These are phyloP conservation scores for Sugiyamaella xylanicola DNA, from an alignment of 1,139 yeast species.

Conservation along the genomic window DNA sequence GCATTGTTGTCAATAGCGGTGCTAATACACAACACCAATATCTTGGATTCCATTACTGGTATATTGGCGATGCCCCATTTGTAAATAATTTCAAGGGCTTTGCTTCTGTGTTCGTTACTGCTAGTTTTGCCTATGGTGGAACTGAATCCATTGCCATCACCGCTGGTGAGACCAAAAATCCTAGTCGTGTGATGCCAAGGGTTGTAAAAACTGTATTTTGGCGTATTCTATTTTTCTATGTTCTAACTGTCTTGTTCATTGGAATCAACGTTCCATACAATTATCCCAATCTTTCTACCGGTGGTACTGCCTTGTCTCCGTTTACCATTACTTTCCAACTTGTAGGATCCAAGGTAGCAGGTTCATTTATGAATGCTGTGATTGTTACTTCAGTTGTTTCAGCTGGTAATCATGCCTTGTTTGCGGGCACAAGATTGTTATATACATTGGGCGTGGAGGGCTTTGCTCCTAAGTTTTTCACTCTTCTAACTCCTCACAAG, in stretches of 20 bases:
- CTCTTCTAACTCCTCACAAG: constrained; percentile 49
- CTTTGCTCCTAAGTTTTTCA: constrained; percentile 51
- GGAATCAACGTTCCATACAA: constrained; percentile 53
- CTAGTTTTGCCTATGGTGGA: constrained; percentile 71
- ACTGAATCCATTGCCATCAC: constrained; percentile 65
- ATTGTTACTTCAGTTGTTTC: constrained; percentile 54
- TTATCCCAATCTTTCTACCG: constrained; percentile 47
- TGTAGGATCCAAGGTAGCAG: constrained; percentile 51
- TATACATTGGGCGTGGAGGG: constrained; percentile 54
- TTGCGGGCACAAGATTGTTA: constrained; percentile 53
- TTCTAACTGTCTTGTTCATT: constrained; percentile 50
- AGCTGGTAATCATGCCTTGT: constrained; percentile 56
- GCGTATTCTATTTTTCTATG: constrained; percentile 51
- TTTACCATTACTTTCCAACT: constrained; percentile 64
- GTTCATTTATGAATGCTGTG: constrained; percentile 55
- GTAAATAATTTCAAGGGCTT: constrained; percentile 58
- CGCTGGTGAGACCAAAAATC: constrained; percentile 67
- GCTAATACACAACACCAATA: constrained; percentile 55
- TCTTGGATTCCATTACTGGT: constrained; percentile 56
- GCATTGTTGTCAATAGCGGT: constrained; percentile 60
- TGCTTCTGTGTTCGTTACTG: constrained; percentile 56
- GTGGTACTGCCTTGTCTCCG: constrained; percentile 57
- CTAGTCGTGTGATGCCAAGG: constrained; percentile 58
- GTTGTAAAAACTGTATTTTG: constrained; percentile 62
- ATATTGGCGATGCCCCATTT: constrained; percentile 54